phyloP scores from a whole-genome alignment of 2,329 filamentous ascomycete species.

The Elsinoe perseae region DNA sequence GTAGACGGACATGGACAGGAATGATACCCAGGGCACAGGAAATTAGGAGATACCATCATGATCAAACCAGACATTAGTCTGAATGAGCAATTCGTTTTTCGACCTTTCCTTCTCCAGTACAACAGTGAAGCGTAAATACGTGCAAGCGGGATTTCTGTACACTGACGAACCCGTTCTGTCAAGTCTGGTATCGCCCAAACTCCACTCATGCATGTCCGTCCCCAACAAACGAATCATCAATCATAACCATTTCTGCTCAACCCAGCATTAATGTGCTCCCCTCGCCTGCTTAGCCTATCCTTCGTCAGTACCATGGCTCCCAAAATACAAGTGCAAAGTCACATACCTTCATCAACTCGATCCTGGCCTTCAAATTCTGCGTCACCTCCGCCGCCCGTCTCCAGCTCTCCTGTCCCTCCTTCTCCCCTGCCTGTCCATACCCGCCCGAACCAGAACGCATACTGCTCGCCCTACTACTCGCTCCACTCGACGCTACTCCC shows the following conservation, averaged over 20 bases:
- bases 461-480: slow-evolving; percentile 5
- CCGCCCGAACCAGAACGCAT: slow-evolving; percentile 78
- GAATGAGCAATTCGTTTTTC: slow-evolving; percentile 5
- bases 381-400: slow-evolving; percentile 95
- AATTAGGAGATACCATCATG: not conserved
- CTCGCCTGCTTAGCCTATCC: not conserved
- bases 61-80: not conserved
- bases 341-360: slow-evolving; percentile 89
- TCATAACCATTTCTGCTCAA: not conserved
- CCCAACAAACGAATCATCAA: not conserved
- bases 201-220: not conserved
- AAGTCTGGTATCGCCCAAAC: slow-evolving; percentile 2
- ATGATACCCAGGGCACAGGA: slow-evolving; percentile 1
- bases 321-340: too few relatives aligned
- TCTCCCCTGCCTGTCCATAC: slow-evolving; percentile 45
- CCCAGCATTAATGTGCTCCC: not conserved
- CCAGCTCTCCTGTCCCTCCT: slow-evolving; percentile 78
- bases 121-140: not conserved
- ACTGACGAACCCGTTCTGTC: not conserved
- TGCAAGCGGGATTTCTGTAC: not conserved
- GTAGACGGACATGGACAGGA: not conserved
- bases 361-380: slow-evolving; percentile 91
- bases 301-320: not conserved
- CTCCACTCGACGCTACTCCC: slow-evolving; percentile 13
- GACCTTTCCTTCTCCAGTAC: not conserved